phyloP scores from a whole-genome alignment of 2,329 filamentous ascomycete genomes.

The Diaporthe vexans region DNA sequence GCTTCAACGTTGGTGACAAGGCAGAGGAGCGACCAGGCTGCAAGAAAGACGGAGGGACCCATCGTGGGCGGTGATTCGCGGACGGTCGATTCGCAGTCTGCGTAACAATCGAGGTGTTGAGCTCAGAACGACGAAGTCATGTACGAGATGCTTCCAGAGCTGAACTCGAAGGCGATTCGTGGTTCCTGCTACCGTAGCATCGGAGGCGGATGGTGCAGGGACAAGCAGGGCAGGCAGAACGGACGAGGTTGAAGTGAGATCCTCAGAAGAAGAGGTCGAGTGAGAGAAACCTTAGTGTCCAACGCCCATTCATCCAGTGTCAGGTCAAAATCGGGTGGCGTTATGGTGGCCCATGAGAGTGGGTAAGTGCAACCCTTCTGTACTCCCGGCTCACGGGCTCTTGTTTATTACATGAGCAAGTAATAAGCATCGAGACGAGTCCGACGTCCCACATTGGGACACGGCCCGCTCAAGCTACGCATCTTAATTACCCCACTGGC shows the following conservation, averaged over 20 bases:
- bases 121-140: neutral
- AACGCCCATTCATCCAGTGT: neutral
- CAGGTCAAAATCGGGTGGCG: slow-evolving; percentile 8
- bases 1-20: neutral
- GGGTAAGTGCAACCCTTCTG: slow-evolving; percentile 26
- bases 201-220: slow-evolving; percentile 1
- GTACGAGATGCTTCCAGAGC: slow-evolving; percentile 19
- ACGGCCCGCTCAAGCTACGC: slow-evolving; percentile 13
- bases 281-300: neutral
- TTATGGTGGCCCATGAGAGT: slow-evolving; percentile 15
- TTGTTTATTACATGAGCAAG: slow-evolving; percentile 31
- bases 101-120: neutral
- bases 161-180: neutral
- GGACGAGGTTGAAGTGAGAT: neutral
- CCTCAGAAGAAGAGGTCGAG: neutral
- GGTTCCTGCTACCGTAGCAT: slow-evolving; percentile 15
- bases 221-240: neutral
- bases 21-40: neutral
- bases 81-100: neutral
- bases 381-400: slow-evolving; percentile 14
- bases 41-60: slow-evolving; percentile 8
- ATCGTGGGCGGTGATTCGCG: slow-evolving; percentile 2
- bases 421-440: slow-evolving; percentile 20
- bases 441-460: slow-evolving; percentile 19
- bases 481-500: slow-evolving; percentile 9